phyloP scores from a whole-genome alignment of 345 rosid species.

The Gossypium longicalyx region DNA sequence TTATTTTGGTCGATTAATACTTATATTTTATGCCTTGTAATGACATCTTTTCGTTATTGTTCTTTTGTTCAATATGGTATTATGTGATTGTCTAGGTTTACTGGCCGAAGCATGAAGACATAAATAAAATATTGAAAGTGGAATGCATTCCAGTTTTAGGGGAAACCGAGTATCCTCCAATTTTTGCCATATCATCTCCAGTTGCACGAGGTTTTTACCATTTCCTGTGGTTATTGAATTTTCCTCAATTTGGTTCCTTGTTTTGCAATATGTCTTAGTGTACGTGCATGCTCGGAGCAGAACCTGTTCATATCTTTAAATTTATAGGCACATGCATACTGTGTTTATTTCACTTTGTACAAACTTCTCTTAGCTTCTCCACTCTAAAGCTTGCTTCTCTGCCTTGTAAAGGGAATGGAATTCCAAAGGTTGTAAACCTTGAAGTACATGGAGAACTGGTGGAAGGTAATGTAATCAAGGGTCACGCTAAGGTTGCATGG shows the following conservation, averaged over 20 bases:
- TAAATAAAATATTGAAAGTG: conserved; percentile 70
- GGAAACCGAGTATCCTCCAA: conserved; percentile 63
- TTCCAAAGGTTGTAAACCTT: conserved; percentile 87
- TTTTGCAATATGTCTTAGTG: neutral
- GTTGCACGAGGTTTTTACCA: conserved; percentile 61
- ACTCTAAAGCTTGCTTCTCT: conserved; percentile 12
- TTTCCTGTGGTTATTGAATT: conserved; percentile 9
- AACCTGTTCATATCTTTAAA: neutral
- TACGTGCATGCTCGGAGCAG: neutral
- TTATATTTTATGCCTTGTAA: neutral
- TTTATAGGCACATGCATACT: neutral
- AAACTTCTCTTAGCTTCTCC: neutral
- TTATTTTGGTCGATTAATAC: neutral
- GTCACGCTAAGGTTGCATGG: conserved; percentile 88
- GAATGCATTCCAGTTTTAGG: conserved; percentile 69
- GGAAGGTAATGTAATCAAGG: conserved; percentile 71
- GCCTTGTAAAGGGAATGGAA: conserved; percentile 62
- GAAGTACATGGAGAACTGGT: conserved; percentile 82
- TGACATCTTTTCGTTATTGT: neutral
- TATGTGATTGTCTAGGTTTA: conserved; percentile 52
- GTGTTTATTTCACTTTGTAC: neutral
- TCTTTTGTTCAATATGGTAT: conserved; percentile 6
- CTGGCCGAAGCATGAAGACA: conserved; percentile 89
- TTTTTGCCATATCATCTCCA: conserved; percentile 79
- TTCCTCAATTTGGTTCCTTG: conserved; percentile 1